A percentile compares a stretch with the other conserved stretches of the same genome.
Evolutionary conservation across 2,329 filamentous ascomycete species (phyloP).

Genomic region (Pseudogymnoascus destructans): DNA sequence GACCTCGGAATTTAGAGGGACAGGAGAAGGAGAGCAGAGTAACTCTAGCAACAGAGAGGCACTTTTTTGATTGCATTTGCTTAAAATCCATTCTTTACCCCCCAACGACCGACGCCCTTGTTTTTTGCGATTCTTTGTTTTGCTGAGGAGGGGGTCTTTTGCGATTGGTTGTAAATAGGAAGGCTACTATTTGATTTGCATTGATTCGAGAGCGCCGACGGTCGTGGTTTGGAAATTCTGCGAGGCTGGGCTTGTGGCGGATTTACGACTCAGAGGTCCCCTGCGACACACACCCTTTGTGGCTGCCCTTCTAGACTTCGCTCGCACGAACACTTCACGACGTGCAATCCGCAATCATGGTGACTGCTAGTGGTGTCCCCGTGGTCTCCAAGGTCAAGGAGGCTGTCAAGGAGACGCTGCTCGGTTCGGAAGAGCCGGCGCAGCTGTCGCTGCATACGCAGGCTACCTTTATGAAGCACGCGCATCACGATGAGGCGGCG

Average conservation of each 20-base stretch:
- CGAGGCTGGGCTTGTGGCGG: not conserved
- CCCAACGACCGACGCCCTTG: not conserved
- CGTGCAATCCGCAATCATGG: conserved; percentile 17
- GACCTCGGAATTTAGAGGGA: conserved; percentile 3
- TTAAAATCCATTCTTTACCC: not conserved
- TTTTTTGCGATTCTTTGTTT: not conserved
- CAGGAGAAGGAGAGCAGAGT: not conserved
- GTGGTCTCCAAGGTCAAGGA: conserved; percentile 30
- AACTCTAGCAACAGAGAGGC: not conserved
- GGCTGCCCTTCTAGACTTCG: not conserved
- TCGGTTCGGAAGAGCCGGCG: conserved; percentile 46
- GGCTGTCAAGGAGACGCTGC: conserved; percentile 65
- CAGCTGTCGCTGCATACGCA: conserved; percentile 64
- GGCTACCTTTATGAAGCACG: conserved; percentile 62
- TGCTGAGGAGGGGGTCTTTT: not conserved
- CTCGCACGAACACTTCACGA: not conserved
- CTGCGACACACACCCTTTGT: not conserved
- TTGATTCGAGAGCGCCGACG: not conserved
- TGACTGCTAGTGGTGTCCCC: conserved; percentile 14
- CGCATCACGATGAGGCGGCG: conserved; percentile 58
- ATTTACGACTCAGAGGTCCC: not conserved
- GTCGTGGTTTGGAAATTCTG: not conserved
- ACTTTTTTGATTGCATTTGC: not conserved
- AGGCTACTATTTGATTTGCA: not conserved
- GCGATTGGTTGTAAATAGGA: not conserved